Percentiles rank a stretch among this genome's conserved stretches.
Conservation (phyloP, 2,329 filamentous ascomycete genomes). For the Cladorrhinum sp. region DNA sequence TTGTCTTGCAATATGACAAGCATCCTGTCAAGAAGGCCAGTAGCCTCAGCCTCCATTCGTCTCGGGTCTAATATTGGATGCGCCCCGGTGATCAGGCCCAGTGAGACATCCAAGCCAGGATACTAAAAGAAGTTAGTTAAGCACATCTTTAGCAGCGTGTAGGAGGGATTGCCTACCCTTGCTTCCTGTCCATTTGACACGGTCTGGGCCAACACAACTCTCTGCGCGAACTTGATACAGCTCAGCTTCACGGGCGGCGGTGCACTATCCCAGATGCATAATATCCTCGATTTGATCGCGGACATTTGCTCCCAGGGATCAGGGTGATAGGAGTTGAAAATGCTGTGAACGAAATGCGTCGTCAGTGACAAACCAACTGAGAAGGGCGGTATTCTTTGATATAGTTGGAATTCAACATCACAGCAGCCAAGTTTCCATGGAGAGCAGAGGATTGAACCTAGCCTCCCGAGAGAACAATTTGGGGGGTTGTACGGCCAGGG, state of each 20-base stretch:
- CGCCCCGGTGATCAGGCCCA: conserved; percentile 78
- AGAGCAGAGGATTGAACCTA: neutral
- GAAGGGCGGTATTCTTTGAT: neutral
- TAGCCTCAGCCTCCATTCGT: conserved; percentile 88
- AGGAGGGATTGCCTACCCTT: conserved; percentile 52
- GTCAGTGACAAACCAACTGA: conserved; percentile 18
- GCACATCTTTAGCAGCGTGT: neutral
- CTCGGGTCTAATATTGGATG: conserved; percentile 77
- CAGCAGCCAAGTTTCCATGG: neutral
- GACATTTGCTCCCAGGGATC: conserved; percentile 85
- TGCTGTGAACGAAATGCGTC: conserved; percentile 50
- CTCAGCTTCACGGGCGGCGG: conserved; percentile 77
- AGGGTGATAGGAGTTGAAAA: conserved; percentile 78
- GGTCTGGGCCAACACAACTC: conserved; percentile 88
- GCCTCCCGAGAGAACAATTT: neutral
- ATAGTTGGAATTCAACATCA: neutral
- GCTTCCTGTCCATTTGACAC: conserved; percentile 78
- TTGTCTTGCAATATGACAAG: conserved; percentile 82
- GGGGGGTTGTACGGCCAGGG: neutral
- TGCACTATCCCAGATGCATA: conserved; percentile 83
- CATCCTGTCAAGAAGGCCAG: conserved; percentile 84
- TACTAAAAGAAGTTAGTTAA: conserved; percentile 44
- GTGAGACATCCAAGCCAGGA: conserved; percentile 76
- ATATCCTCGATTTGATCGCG: conserved; percentile 82
- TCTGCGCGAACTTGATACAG: conserved; percentile 96